These are phyloP conservation scores for Vitis riparia DNA, from an alignment of 164 flowering plant genomes.

Conservation along the genomic window DNA sequence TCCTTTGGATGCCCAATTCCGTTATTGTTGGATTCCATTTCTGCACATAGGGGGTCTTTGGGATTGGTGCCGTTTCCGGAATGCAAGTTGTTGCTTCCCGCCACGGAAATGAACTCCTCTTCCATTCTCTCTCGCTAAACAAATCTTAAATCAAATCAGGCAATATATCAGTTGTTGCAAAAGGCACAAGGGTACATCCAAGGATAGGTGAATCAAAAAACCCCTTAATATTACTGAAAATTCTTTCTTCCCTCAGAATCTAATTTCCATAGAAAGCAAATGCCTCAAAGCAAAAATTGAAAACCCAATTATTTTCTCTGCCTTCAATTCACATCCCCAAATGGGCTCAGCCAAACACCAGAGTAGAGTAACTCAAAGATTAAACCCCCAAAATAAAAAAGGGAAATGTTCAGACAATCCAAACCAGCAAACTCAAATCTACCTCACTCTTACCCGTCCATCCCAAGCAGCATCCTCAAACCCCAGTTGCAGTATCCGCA, in stretches of 20 bases:
- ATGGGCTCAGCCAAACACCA: neutral
- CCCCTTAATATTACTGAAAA: neutral
- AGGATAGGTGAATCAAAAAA: neutral
- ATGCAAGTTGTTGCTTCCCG: slow-evolving; percentile 14
- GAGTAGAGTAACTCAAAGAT: neutral
- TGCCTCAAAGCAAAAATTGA: neutral
- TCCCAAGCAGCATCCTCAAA: neutral
- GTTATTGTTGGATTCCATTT: slow-evolving; percentile 50
- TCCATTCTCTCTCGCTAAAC: slow-evolving; percentile 30
- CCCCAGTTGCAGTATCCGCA: slow-evolving; percentile 2
- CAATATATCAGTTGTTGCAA: slow-evolving; percentile 5
- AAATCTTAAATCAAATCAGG: neutral
- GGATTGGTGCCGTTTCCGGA: slow-evolving; percentile 21
- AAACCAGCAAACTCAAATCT: neutral
- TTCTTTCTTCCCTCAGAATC: neutral
- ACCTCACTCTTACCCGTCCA: neutral
- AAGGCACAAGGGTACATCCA: neutral
- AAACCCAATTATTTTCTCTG: neutral
- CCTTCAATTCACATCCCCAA: neutral
- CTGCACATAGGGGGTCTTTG: slow-evolving; percentile 32
- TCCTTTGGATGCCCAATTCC: slow-evolving; percentile 21
- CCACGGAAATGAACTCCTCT: slow-evolving; percentile 21
- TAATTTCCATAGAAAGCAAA: slow-evolving; percentile 5
- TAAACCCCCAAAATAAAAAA: neutral
- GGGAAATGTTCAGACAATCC: neutral